These are phyloP conservation scores for Saccharomycopsis sp. DNA, from an alignment of 805 yeast genomes.

Conservation along the genomic window DNA sequence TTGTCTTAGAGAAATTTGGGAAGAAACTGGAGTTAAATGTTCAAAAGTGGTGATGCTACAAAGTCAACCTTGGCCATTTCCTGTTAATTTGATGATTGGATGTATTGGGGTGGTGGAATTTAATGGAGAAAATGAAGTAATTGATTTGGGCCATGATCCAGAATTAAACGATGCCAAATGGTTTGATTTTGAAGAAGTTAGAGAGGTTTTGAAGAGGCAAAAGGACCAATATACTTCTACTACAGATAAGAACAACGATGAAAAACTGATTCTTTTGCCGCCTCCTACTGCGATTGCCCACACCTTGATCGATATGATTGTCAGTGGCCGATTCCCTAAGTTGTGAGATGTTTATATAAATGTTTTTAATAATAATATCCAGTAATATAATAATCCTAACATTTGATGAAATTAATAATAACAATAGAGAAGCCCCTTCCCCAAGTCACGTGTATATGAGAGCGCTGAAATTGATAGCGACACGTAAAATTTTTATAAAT, in stretches of 20 bases:
- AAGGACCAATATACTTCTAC: too few species aligned
- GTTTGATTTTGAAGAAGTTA: conserved; percentile 53
- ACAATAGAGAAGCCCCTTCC: too few species aligned
- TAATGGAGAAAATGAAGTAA: conserved; percentile 51
- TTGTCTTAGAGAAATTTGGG: conserved; percentile 85
- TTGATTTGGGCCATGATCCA: conserved; percentile 71
- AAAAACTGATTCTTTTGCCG: conserved; percentile 20
- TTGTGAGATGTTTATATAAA: too few species aligned
- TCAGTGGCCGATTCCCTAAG: too few species aligned
- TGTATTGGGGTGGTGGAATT: conserved; percentile 73
- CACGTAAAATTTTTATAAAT: too few species aligned
- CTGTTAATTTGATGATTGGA: conserved; percentile 88
- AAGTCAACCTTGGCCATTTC: conserved; percentile 98
- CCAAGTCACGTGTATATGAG: too few species aligned
- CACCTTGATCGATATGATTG: conserved; percentile 22
- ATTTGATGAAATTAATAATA: too few species aligned
- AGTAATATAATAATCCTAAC: too few species aligned
- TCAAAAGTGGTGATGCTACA: conserved; percentile 46
- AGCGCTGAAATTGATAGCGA: too few species aligned
- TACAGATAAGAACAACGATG: conserved; percentile 13
- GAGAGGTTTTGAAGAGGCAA: conserved; percentile 26
- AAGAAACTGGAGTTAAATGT: conserved; percentile 80
- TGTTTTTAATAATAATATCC: too few species aligned
- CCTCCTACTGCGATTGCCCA: conserved; percentile 25
- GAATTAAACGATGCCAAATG: conserved; percentile 82